Base-by-base conservation (phyloP, 2,329 filamentous ascomycete species). In the Parafenestella ontariensis region DNA sequence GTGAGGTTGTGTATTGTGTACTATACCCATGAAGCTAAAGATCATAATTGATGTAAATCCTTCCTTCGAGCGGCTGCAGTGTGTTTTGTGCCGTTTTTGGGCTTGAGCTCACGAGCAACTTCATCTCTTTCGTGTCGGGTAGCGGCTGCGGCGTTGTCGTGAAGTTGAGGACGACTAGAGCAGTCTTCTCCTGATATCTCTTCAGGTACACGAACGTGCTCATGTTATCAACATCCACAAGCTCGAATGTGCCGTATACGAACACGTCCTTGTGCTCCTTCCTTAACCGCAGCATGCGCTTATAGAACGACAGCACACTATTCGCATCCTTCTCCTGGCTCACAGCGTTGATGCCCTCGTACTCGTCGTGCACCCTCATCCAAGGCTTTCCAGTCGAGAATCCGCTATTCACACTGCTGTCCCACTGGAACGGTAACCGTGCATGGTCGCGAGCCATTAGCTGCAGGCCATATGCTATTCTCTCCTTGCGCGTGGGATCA, bases 361-460 rank as follows among this genome's bases (percentile, higher is more conserved):
- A 87, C 67, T 86, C 83, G 51, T 87, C 83, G 68, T 90, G 87
- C 34, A 87, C 83, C 13, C 83, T 81, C 84, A 92, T 91, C 89
- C 89, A 92, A 2, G 89, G 87, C 49, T 79, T 80, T 3, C 74
- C 76, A 1, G 75, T 75, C 0, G 87, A 87, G 76, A 92, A 92
- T 10, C 89, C 89, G 0, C 80, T 88, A 55, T 91, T 82, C 0
- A 76, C 66, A 1, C 75, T 77, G n/a, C 73, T 66, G 57, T 86
- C 81, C 89, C 89, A 92, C 68, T 91, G 88, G 73, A 92, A 87
- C 0, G 89, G 89, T 0, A 87, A 86, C 41, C 89, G 82, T 7
- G 85, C 86, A 71, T 92, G 89, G 72, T 92, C 89, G 20, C 89
- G 72, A 7, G 83, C 85, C 68, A 86, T 85, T 59, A 81, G 78